Percentiles rank a stretch among this genome's conserved stretches.
phyloP scores from a whole-genome alignment of 106 monocot genomes.

The Dioscorea alata region DNA sequence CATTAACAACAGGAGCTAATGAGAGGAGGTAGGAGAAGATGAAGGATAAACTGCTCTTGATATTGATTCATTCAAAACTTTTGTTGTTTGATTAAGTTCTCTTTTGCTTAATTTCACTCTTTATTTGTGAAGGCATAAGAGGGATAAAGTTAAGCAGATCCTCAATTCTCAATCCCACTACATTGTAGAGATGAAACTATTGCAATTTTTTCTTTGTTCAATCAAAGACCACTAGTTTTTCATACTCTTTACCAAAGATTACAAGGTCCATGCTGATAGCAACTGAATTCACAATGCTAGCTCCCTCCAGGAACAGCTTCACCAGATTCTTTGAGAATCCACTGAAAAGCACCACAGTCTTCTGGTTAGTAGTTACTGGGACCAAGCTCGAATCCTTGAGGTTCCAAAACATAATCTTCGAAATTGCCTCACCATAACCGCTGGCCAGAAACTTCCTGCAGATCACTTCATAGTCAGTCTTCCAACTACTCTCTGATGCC shows the following conservation, averaged over 20 bases:
- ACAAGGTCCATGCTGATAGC: slow-evolving; percentile 16
- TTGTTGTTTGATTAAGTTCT: slow-evolving; percentile 9
- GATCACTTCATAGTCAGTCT: slow-evolving; percentile 12
- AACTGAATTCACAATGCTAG: not conserved
- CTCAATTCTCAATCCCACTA: too few species aligned
- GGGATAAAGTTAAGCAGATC: too few species aligned
- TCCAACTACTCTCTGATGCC: slow-evolving; percentile 25
- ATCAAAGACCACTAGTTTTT: slow-evolving; percentile 42
- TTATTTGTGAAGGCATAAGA: too few species aligned
- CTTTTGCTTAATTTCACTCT: too few species aligned
- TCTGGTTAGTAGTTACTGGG: slow-evolving; percentile 12
- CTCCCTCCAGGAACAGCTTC: slow-evolving; percentile 21
- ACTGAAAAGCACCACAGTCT: slow-evolving; percentile 29
- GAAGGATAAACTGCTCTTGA: slow-evolving; percentile 81
- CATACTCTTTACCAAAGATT: slow-evolving; percentile 36
- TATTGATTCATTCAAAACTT: slow-evolving; percentile 79
- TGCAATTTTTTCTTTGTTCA: slow-evolving; percentile 5
- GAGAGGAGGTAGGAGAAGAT: slow-evolving; percentile 97
- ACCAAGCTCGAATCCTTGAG: slow-evolving; percentile 10
- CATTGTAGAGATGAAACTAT: too few species aligned
- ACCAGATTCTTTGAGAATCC: slow-evolving; percentile 28
- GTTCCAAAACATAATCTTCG: slow-evolving; percentile 27
- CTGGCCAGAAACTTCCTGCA: slow-evolving; percentile 3
- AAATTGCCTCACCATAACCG: slow-evolving; percentile 12
- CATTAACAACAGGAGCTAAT: slow-evolving; percentile 91